These are phyloP conservation scores for Sarcodon sp. DNA, from an alignment of 768 basidiomycete genomes.

Conservation along the genomic window DNA sequence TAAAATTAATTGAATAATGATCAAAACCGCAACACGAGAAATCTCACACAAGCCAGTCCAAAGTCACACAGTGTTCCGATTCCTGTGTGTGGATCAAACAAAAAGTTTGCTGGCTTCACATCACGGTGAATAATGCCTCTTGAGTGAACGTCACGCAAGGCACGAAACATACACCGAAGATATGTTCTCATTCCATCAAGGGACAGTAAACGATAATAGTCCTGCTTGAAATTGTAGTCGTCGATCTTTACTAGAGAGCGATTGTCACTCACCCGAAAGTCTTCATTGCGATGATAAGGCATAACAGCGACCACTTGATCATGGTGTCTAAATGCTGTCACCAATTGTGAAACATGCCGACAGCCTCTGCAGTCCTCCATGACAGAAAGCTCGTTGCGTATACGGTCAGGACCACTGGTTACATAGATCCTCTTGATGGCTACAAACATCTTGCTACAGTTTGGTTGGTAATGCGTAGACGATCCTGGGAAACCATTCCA, in stretches of 20 bases:
- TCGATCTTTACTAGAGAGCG: conserved; percentile 8
- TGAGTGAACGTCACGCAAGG: conserved; percentile 77
- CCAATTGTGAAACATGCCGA: conserved; percentile 83
- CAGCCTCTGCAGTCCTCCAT: conserved; percentile 78
- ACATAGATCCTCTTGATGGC: conserved; percentile 97
- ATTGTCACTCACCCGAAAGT: conserved; percentile 67
- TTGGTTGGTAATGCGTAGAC: conserved; percentile 42
- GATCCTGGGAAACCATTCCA: conserved; percentile 57
- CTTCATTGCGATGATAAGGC: conserved; percentile 86
- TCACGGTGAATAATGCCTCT: conserved; percentile 90
- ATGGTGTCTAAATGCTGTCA: conserved; percentile 81
- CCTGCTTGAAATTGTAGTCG: conserved; percentile 25
- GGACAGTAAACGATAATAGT: conserved; percentile 67
- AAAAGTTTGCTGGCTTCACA: conserved; percentile 96
- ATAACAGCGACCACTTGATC: conserved; percentile 93
- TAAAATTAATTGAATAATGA: neutral
- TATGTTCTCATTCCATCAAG: conserved; percentile 74
- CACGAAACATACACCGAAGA: conserved; percentile 84
- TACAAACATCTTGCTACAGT: conserved; percentile 55
- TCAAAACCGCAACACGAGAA: neutral
- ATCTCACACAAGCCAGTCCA: conserved; percentile 82
- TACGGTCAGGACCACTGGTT: conserved; percentile 86
- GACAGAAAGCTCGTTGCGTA: conserved; percentile 86
- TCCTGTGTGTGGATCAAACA: conserved; percentile 78
- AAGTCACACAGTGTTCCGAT: conserved; percentile 89